These are phyloP conservation scores for Paxillus involutus DNA, from an alignment of 768 basidiomycete genomes.

Conservation along the genomic window DNA sequence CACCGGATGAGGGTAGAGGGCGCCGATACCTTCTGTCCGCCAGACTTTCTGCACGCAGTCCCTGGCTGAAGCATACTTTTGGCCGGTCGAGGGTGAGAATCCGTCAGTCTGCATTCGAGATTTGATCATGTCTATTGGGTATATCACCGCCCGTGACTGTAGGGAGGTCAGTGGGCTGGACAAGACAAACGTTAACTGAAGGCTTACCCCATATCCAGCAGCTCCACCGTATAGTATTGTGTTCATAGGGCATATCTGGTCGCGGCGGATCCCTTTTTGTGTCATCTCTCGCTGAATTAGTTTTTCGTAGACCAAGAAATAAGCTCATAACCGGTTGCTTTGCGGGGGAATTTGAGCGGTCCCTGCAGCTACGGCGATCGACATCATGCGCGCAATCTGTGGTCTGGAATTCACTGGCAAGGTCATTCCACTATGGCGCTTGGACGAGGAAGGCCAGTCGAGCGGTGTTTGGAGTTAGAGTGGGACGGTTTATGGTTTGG, in stretches of 20 bases:
- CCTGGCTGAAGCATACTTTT: conserved; percentile 79
- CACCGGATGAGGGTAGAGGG: conserved; percentile 91
- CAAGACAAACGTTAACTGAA: neutral
- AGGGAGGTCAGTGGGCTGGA: conserved; percentile 9
- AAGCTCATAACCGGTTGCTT: conserved; percentile 79
- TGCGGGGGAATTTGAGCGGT: conserved; percentile 55
- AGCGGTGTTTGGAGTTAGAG: too few relatives aligned
- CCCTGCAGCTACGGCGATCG: too few relatives aligned
- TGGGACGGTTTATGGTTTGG: too few relatives aligned
- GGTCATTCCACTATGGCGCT: too few relatives aligned
- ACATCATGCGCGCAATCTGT: too few relatives aligned
- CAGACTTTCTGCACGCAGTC: conserved; percentile 85
- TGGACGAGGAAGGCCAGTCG: too few relatives aligned
- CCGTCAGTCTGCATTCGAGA: conserved; percentile 96
- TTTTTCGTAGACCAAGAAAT: conserved; percentile 92
- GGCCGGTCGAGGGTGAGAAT: conserved; percentile 69
- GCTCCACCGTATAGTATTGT: conserved; percentile 87
- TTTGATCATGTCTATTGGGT: conserved; percentile 96
- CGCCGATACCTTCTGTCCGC: conserved; percentile 78
- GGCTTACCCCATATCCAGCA: conserved; percentile 80
- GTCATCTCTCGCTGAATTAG: conserved; percentile 80
- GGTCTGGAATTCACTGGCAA: too few relatives aligned
- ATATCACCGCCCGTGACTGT: conserved; percentile 89
- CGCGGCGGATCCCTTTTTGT: conserved; percentile 66
- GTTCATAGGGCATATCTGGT: conserved; percentile 72